Evolutionary conservation across 108 stramenopile genomes (phyloP).

Genomic region (Nannochloropsis gaditana): DNA sequence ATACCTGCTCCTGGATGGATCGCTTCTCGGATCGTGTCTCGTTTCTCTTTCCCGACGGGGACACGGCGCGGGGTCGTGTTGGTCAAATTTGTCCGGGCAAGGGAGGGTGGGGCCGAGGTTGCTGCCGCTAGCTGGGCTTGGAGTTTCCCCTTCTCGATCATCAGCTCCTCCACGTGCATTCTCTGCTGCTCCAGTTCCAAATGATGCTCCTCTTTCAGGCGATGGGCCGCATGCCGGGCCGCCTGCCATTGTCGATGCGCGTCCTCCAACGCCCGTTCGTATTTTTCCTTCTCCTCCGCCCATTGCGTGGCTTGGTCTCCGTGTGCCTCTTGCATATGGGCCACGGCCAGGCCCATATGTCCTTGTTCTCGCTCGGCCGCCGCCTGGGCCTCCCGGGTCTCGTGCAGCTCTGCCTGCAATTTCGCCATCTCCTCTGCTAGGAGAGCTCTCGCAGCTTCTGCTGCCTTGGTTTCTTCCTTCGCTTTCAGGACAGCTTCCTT

Average conservation of each 20-base stretch:
- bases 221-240: background rate
- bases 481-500: background rate
- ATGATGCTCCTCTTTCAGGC: slow-evolving; percentile 13
- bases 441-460: background rate
- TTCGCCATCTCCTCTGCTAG: background rate
- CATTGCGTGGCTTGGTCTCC: background rate
- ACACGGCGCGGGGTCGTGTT: background rate
- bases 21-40: background rate
- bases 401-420: background rate
- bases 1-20: no score
- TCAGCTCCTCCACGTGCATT: slow-evolving; percentile 6
- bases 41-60: background rate
- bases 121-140: background rate
- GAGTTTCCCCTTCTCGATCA: background rate
- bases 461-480: background rate
- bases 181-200: background rate
- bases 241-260: slow-evolving; percentile 13
- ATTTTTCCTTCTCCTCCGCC: background rate
- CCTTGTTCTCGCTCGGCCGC: background rate
- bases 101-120: background rate
- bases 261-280: background rate
- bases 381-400: background rate
- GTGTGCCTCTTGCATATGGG: background rate
- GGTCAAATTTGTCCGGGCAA: background rate
- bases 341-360: background rate